Percentiles rank a stretch among this genome's conserved stretches.
phyloP scores from a whole-genome alignment of 768 basidiomycete genomes.

The Tricholoma saponaceum region DNA sequence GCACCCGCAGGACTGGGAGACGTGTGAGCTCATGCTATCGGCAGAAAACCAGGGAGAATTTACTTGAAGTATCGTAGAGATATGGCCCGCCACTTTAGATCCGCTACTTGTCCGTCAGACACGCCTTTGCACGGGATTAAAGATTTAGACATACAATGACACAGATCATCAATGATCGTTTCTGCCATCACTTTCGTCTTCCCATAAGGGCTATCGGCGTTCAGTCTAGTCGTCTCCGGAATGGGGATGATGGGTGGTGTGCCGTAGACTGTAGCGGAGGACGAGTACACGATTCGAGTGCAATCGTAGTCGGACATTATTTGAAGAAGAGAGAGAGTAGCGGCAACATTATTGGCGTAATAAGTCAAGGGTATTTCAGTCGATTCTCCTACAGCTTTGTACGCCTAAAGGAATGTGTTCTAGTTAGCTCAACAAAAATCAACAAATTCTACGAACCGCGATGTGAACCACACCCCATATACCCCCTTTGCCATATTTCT shows the following conservation, averaged over 20 bases:
- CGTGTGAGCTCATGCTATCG: background rate
- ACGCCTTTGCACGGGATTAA: slow-evolving; percentile 2
- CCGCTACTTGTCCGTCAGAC: slow-evolving; percentile 41
- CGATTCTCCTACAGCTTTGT: slow-evolving; percentile 98
- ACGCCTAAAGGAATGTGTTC: slow-evolving; percentile 50
- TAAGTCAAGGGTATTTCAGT: slow-evolving; percentile 90
- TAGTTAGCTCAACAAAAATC: background rate
- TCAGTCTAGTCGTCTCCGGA: slow-evolving; percentile 82
- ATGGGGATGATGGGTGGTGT: slow-evolving; percentile 91
- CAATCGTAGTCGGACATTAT: slow-evolving; percentile 83
- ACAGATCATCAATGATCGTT: slow-evolving; percentile 84
- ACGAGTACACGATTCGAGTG: slow-evolving; percentile 91
- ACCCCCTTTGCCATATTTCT: slow-evolving; percentile 19
- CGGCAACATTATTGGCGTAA: slow-evolving; percentile 91
- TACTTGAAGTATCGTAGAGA: slow-evolving; percentile 97
- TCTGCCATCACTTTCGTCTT: slow-evolving; percentile 97
- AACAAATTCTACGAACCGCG: slow-evolving; percentile 47
- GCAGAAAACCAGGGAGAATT: slow-evolving; percentile 17
- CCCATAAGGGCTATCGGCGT: slow-evolving; percentile 92
- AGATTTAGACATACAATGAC: slow-evolving; percentile 50
- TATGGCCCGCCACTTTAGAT: slow-evolving; percentile 73
- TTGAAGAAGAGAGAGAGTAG: slow-evolving; percentile 82
- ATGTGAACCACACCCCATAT: slow-evolving; percentile 89
- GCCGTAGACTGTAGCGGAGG: slow-evolving; percentile 97
- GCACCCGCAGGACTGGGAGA: slow-evolving; percentile 86